These are phyloP conservation scores for Arxiozyma slooffiae DNA, from an alignment of 1,139 yeast genomes.

Conservation along the genomic window DNA sequence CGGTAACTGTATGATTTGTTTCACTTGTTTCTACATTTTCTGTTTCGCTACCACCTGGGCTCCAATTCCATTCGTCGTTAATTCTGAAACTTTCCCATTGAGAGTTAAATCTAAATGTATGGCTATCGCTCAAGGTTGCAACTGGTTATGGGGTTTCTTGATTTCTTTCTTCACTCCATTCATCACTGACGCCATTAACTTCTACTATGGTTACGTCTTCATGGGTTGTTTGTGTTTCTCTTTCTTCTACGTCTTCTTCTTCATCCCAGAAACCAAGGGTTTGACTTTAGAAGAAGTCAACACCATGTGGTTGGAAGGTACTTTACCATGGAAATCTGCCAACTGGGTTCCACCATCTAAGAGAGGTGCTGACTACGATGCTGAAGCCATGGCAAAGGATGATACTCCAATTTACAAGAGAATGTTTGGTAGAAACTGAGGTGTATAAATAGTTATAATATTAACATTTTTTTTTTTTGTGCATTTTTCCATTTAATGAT, in stretches of 20 bases:
- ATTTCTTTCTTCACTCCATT: slow-evolving; percentile 12
- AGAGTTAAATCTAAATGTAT: slow-evolving; percentile 70
- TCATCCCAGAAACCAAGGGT: slow-evolving; percentile 61
- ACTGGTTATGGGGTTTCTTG: slow-evolving; percentile 69
- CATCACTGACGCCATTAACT: slow-evolving; percentile 9
- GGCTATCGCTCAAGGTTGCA: slow-evolving; percentile 57
- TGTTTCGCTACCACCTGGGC: slow-evolving; percentile 60
- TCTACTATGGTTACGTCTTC: slow-evolving; percentile 53
- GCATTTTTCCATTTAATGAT: no score
- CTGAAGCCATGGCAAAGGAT: slow-evolving; percentile 8
- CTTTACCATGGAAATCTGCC: slow-evolving; percentile 38
- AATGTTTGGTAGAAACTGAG: slow-evolving; percentile 9
- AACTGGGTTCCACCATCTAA: slow-evolving; percentile 19
- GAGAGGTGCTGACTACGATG: slow-evolving; percentile 26
- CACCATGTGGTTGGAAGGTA: slow-evolving; percentile 38
- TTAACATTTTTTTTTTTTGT: no score
- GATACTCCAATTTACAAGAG: slow-evolving; percentile 12
- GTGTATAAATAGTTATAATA: no score
- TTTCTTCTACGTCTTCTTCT: slow-evolving; percentile 50
- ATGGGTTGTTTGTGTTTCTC: slow-evolving; percentile 55
- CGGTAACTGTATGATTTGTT: slow-evolving; percentile 69
- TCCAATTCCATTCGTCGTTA: slow-evolving; percentile 41
- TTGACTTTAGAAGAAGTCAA: slow-evolving; percentile 61
- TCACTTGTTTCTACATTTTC: slow-evolving; percentile 66
- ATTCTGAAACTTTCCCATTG: slow-evolving; percentile 68